Evolutionary conservation across 2,329 filamentous ascomycete species (phyloP), one percentile per base, ranked within the genome.

Genomic region (Aspergillus aculeatinus): DNA sequence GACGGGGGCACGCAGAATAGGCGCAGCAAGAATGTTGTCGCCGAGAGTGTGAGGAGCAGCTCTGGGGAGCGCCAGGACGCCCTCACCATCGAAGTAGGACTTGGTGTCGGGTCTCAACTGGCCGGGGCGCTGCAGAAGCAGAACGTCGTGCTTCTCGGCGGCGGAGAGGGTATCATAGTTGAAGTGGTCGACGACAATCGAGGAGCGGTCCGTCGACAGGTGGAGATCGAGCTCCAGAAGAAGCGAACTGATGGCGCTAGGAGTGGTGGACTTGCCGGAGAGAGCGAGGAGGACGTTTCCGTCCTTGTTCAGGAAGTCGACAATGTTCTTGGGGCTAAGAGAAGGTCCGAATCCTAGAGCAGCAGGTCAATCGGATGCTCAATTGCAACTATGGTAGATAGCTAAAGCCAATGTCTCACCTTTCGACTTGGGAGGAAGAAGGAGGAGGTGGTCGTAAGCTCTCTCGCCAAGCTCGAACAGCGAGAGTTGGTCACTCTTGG

Each of bases 101-200:
- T 89, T 89, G 59, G 92, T 81, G 67, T 87, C 91, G 25, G 85
- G 72, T 67, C 89, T 88, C 62, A 89, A 75, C 53, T 84, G 79
- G 60, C 81, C 79, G 4, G 92, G 90, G 39, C 86, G 82, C 48
- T 90, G 85, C 55, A 97, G 80, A 31, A 97, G 83, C 49, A 99
- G 82, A 31, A 96, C 90, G 77, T 98, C 92, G 78, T 99, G 95
- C 72, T 87, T 85, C 65, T 97, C 92, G 53, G 87, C 73, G 4
- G 94, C 89, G 47, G 89, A 91, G 33, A 85, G 68, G 59, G 84
- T 82, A 72, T 98, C 94, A 79, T 95, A 95, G 80, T 91, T 90
- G 86, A 98, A 97, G 82, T 99, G 95, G 78, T 98, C 95, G 63
- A 98, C 89, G 5, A 96, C 89, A 60, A 94, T 82, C 59, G 91